Conservation (phyloP, 257 asterid genomes). For the Solanum megistacrolobum region DNA sequence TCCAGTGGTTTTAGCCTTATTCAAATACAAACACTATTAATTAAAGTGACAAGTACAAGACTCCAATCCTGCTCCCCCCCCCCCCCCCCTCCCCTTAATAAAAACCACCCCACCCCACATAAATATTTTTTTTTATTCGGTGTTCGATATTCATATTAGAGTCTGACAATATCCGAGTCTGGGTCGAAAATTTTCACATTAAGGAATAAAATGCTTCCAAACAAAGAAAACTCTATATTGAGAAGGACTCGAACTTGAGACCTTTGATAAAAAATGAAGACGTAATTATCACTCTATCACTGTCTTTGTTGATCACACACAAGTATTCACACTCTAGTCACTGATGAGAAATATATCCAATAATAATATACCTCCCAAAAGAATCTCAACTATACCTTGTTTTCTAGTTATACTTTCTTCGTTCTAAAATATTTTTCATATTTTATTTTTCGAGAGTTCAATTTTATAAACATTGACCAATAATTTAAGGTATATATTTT, state of each 20-base stretch:
- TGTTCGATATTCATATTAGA: too few species aligned
- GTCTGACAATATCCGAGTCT: fast-evolving
- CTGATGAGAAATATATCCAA: not conserved
- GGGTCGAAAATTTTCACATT: fast-evolving
- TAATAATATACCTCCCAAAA: not conserved
- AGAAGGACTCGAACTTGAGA: fast-evolving
- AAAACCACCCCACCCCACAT: too few species aligned
- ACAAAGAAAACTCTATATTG: fast-evolving
- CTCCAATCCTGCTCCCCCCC: not conserved
- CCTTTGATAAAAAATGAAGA: too few species aligned
- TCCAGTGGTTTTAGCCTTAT: not conserved
- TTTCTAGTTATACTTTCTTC: not conserved
- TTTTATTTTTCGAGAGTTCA: fast-evolving
- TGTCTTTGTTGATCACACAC: not conserved
- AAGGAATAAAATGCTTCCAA: fast-evolving
- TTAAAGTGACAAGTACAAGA: not conserved
- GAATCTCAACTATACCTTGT: not conserved
- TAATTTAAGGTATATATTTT: not conserved
- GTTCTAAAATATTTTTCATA: not conserved
- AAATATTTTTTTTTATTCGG: fast-evolving
- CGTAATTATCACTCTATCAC: not conserved
- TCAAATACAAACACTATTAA: not conserved
- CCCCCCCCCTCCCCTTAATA: not conserved
- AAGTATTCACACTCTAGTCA: not conserved
- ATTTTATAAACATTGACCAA: not conserved